These are phyloP conservation scores for Umbellularia californica DNA, from an alignment of 164 flowering plant species.

Conservation along the genomic window DNA sequence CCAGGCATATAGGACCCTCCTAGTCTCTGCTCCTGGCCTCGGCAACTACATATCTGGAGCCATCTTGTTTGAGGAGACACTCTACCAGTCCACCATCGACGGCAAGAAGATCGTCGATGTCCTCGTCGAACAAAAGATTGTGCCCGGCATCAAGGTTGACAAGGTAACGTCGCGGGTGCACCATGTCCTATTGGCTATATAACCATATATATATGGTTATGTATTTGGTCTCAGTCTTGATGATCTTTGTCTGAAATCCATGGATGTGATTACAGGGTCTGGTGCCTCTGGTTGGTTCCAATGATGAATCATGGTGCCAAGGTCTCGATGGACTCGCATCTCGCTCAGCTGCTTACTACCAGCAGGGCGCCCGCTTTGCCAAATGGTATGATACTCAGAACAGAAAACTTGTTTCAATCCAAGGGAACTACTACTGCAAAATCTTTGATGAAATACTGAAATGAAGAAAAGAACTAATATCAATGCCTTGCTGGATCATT, in stretches of 20 bases:
- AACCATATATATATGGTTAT: not conserved
- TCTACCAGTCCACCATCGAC: not conserved
- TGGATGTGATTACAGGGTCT: conserved; percentile 3
- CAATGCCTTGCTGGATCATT: no score
- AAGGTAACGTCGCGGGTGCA: not conserved
- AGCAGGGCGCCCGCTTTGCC: conserved; percentile 17
- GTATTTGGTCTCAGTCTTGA: not conserved
- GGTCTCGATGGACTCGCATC: conserved; percentile 19
- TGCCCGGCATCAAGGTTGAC: conserved; percentile 7
- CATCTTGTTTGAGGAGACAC: conserved; percentile 5
- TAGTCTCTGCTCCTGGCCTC: conserved; percentile 66
- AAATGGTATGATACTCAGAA: conserved; percentile 9
- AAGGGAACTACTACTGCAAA: no score
- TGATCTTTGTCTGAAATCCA: not conserved
- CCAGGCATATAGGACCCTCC: conserved; percentile 86
- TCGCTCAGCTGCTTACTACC: conserved; percentile 13
- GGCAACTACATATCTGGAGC: conserved; percentile 57
- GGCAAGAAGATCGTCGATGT: conserved; percentile 1
- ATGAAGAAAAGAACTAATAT: no score
- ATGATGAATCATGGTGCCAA: conserved; percentile 20
- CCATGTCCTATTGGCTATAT: not conserved
- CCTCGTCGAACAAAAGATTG: not conserved
- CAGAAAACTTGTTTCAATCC: not conserved
- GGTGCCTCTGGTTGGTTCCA: conserved; percentile 15
- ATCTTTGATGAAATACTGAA: no score